These are phyloP conservation scores for Lophium mytilinum DNA, from an alignment of 495 filamentous ascomycete species.

Conservation along the genomic window DNA sequence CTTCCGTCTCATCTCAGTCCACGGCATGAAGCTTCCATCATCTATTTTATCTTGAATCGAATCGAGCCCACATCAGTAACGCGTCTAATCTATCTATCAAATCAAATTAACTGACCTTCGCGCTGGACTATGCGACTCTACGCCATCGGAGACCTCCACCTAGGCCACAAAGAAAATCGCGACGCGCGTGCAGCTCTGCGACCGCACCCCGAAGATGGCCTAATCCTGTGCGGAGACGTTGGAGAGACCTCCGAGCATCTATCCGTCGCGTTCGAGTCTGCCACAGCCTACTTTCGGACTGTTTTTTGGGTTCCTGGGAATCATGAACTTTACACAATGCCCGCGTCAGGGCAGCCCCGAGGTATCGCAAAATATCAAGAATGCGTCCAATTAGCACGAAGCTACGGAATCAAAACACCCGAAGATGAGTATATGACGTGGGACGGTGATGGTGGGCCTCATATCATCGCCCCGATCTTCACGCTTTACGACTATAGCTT, in stretches of 20 bases:
- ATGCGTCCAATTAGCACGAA: constrained; percentile 30
- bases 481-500: constrained; percentile 38
- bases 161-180: constrained; percentile 33
- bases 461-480: constrained; percentile 35
- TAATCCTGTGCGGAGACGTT: constrained; percentile 35
- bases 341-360: constrained; percentile 20
- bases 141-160: constrained; percentile 34
- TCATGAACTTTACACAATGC: constrained; percentile 36
- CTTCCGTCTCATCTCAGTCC: no score
- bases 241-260: constrained; percentile 32
- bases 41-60: no score
- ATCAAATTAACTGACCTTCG: no score
- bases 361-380: constrained; percentile 35
- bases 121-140: constrained; percentile 15
- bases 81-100: no score
- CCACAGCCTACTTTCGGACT: constrained; percentile 28
- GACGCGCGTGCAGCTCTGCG: constrained; percentile 30
- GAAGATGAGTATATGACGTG: constrained; percentile 34
- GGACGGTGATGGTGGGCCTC: constrained; percentile 32
- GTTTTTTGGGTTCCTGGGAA: constrained; percentile 37
- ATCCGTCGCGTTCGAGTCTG: constrained; percentile 27
- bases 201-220: constrained; percentile 27
- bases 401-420: constrained; percentile 32
- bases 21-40: no score
- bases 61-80: no score